Evolutionary conservation across 169 alveolate genomes (phyloP).

Genomic region (Eimeria falciformis): DNA sequence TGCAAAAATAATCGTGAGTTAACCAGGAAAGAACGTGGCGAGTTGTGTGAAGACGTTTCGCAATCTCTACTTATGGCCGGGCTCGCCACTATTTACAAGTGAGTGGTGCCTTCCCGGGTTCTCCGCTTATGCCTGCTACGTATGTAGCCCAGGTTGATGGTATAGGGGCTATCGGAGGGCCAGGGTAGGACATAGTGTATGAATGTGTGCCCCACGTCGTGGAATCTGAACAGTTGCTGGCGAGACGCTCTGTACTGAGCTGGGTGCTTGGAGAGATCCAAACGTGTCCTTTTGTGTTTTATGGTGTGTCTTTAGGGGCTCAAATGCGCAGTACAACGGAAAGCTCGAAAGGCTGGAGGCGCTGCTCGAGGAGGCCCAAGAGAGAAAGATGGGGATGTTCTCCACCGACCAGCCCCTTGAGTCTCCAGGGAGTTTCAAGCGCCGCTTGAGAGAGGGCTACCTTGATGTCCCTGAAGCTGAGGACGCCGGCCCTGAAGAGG

Average conservation of each 20-base stretch:
- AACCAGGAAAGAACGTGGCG: background rate
- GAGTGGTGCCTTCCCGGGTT: background rate
- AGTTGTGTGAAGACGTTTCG: constrained; percentile 62
- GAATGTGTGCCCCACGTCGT: too few relatives aligned
- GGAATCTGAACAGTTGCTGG: too few relatives aligned
- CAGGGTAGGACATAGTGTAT: too few relatives aligned
- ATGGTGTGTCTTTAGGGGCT: background rate
- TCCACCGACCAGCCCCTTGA: background rate
- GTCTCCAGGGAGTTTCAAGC: background rate
- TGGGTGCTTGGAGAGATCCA: too few relatives aligned
- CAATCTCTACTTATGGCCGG: constrained; percentile 61
- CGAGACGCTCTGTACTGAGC: too few relatives aligned
- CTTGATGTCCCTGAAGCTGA: background rate
- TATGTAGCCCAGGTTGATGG: too few relatives aligned
- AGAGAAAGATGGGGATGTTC: constrained; percentile 11
- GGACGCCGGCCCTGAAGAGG: background rate
- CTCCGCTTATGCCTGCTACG: too few relatives aligned
- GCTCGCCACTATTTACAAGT: constrained; percentile 60
- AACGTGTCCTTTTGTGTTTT: too few relatives aligned
- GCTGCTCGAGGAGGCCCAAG: constrained; percentile 31
- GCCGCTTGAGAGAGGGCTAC: background rate
- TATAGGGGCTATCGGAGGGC: too few relatives aligned
- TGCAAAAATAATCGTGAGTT: background rate
- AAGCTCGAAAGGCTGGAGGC: background rate
- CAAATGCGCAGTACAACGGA: constrained; percentile 58